Evolutionary conservation across 2,329 filamentous ascomycete genomes (phyloP).

Genomic region (Pseudocercospora pini-densiflorae): DNA sequence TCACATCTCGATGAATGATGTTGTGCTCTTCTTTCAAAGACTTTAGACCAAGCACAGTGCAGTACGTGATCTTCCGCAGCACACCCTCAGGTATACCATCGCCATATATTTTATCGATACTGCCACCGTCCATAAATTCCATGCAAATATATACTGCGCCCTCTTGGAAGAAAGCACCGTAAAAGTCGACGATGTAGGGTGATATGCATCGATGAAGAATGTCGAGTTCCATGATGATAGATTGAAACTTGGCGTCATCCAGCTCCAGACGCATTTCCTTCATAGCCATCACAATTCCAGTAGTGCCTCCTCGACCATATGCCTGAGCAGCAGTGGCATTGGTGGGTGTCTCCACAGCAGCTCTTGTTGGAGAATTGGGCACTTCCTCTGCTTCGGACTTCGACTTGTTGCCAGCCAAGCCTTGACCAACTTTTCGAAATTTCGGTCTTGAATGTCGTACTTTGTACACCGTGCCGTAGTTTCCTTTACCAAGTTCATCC

Average conservation of each 20-base stretch:
- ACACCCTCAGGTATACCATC: constrained; percentile 90
- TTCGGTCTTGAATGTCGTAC: constrained; percentile 80
- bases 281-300: constrained; percentile 95
- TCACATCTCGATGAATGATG: constrained; percentile 98
- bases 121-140: constrained; percentile 98
- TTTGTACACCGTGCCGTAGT: constrained; percentile 98
- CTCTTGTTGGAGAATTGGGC: constrained; percentile 28
- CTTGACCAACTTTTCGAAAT: constrained; percentile 64
- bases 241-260: constrained; percentile 94
- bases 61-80: constrained; percentile 85
- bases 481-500: constrained; percentile 94
- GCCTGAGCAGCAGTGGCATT: constrained; percentile 25
- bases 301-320: constrained; percentile 53
- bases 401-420: constrained; percentile 63
- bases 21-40: constrained; percentile 96
- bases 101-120: constrained; percentile 92
- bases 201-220: constrained; percentile 94
- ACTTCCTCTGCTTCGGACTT: constrained; percentile 34
- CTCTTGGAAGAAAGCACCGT: constrained; percentile 98
- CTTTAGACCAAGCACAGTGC: constrained; percentile 89
- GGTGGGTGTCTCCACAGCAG: constrained; percentile 23
- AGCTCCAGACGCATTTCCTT: constrained; percentile 96
- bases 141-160: constrained; percentile 99
- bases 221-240: constrained; percentile 96
- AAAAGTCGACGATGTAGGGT: constrained; percentile 98